A percentile compares a stretch with the other conserved stretches of the same genome.
phyloP scores from a whole-genome alignment of 148 eudicot species.

The Polygonum aviculare region DNA sequence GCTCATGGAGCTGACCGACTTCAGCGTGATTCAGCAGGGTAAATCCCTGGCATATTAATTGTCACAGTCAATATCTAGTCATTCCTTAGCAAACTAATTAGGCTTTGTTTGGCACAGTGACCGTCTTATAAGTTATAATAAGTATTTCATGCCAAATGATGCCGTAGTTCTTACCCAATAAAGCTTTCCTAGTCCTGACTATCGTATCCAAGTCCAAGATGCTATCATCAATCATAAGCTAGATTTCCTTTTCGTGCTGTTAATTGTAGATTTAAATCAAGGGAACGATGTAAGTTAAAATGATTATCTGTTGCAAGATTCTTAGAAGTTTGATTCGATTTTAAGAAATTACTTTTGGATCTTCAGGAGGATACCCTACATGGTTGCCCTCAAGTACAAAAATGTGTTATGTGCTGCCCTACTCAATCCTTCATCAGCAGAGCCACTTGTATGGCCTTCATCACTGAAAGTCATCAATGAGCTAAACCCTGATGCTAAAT shows the following conservation, averaged over 20 bases:
- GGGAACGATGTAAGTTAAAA: not conserved
- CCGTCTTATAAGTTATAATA: too few relatives aligned
- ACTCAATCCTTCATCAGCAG: conserved; percentile 27
- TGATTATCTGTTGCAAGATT: not conserved
- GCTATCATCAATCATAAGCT: not conserved
- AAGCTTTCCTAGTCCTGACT: not conserved
- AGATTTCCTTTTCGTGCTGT: not conserved
- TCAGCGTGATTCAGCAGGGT: conserved; percentile 26
- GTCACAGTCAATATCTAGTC: not conserved
- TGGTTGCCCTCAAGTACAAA: conserved; percentile 28
- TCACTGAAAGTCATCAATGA: conserved; percentile 23
- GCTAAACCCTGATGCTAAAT: conserved; percentile 26
- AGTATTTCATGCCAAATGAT: not conserved
- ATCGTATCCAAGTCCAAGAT: not conserved
- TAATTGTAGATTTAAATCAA: not conserved
- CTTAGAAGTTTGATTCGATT: not conserved
- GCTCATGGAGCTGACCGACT: conserved; percentile 27
- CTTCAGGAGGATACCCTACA: conserved; percentile 25
- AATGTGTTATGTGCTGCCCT: conserved; percentile 23
- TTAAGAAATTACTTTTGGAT: not conserved
- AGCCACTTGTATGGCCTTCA: conserved; percentile 28
- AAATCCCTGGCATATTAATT: not conserved
- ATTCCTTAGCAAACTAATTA: too few relatives aligned
- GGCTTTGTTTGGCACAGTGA: too few relatives aligned
- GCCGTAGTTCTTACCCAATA: not conserved